Conservation (phyloP, 768 basidiomycete genomes). For the Roridomyces roridus region DNA sequence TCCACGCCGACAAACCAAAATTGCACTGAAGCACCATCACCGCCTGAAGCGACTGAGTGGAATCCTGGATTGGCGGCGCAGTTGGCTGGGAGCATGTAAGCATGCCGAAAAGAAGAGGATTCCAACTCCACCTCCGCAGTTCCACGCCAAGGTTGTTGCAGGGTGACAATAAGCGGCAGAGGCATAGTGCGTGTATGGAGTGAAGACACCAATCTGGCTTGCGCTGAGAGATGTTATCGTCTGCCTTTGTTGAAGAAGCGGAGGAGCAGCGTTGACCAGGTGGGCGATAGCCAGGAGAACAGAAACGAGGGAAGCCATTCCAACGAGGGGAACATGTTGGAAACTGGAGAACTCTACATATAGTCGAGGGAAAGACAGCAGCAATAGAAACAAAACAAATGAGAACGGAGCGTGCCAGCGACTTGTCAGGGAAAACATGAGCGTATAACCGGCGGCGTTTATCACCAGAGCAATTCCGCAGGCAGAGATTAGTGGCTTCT, state of each 20-base stretch:
- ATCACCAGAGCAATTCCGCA: too few relatives aligned
- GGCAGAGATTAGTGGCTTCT: too few relatives aligned
- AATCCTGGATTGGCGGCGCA: constrained; percentile 54
- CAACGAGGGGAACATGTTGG: too few relatives aligned
- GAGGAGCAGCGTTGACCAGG: constrained; percentile 26
- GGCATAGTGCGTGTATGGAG: constrained; percentile 57
- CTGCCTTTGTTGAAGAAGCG: constrained; percentile 39
- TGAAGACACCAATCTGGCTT: constrained; percentile 48
- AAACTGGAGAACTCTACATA: too few relatives aligned
- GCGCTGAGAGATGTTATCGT: constrained; percentile 45
- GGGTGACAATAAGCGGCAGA: constrained; percentile 57
- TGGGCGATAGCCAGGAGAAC: constrained; percentile 19
- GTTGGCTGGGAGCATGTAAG: constrained; percentile 36
- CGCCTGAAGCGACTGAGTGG: constrained; percentile 45
- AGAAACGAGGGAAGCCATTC: constrained; percentile 7
- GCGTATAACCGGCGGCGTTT: too few relatives aligned
- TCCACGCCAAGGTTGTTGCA: constrained; percentile 50
- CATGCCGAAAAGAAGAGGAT: neutral
- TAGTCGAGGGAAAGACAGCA: too few relatives aligned
- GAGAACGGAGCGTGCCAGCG: too few relatives aligned
- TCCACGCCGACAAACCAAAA: constrained; percentile 44
- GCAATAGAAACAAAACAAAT: too few relatives aligned
- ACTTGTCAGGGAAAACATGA: too few relatives aligned
- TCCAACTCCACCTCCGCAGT: constrained; percentile 51
- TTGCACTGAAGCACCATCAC: constrained; percentile 36